A percentile compares a stretch with the other conserved stretches of the same genome.
Conservation (phyloP, 768 basidiomycete genomes). For the Nidula microcarpa region DNA sequence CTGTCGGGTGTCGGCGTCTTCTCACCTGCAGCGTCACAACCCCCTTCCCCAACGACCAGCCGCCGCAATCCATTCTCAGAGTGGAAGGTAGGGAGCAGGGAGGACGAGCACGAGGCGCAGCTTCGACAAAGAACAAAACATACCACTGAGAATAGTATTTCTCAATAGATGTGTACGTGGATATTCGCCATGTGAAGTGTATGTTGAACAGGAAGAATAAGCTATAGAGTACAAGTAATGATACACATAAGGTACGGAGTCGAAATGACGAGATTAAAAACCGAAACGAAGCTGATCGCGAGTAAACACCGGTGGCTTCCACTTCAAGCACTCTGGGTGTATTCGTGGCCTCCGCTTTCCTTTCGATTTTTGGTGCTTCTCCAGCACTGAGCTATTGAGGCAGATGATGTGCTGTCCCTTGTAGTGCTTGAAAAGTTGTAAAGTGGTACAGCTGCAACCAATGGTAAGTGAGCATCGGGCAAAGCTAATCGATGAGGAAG, state of each 20-base stretch:
- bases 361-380: constrained; percentile 83
- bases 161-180: not conserved
- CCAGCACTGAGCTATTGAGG: constrained; percentile 85
- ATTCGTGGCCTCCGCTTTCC: constrained; percentile 79
- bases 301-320: constrained; percentile 96
- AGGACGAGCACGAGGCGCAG: constrained; percentile 12
- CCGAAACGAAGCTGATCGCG: constrained; percentile 85
- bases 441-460: constrained; percentile 76
- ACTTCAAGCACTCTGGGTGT: constrained; percentile 73
- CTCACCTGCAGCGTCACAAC: constrained; percentile 65
- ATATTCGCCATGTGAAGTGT: no score
- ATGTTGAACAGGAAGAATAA: not conserved
- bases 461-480: constrained; percentile 3
- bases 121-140: constrained; percentile 17
- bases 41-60: constrained; percentile 59
- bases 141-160: not conserved
- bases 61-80: constrained; percentile 26
- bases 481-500: constrained; percentile 5
- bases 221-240: constrained; percentile 7
- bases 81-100: constrained; percentile 11
- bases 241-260: constrained; percentile 12
- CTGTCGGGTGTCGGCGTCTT: constrained; percentile 72
- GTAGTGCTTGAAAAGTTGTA: constrained; percentile 94
- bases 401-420: constrained; percentile 94
- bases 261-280: constrained; percentile 29